Percentiles rank a stretch among this genome's conserved stretches.
Conservation (phyloP, 257 asterid species). For the Sherardia arvensis region DNA sequence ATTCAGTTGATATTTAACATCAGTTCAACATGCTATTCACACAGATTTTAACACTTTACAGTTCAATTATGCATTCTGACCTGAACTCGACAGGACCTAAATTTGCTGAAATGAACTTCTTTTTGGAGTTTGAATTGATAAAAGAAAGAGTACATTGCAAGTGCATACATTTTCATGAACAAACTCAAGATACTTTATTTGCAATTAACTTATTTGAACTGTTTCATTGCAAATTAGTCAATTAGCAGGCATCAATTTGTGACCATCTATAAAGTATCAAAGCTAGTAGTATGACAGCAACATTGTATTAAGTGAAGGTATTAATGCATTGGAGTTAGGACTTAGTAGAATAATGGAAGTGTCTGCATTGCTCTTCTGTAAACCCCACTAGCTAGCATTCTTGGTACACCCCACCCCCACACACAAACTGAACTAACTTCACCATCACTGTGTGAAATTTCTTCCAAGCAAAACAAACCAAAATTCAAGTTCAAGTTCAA, state of each 20-base stretch:
- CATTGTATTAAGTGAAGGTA: background rate
- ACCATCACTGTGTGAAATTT: constrained; percentile 12
- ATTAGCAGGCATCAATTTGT: background rate
- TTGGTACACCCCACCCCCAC: constrained; percentile 11
- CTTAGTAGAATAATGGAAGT: constrained; percentile 10
- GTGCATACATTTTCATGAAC: too few species aligned
- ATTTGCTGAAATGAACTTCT: too few species aligned
- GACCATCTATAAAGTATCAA: too few species aligned
- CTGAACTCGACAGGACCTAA: too few species aligned
- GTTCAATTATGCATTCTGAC: too few species aligned
- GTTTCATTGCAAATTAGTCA: background rate
- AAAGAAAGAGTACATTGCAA: too few species aligned
- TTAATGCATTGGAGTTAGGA: constrained; percentile 4
- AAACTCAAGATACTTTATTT: too few species aligned
- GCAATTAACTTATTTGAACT: too few species aligned
- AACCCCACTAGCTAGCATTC: constrained; percentile 10
- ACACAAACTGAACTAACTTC: constrained; percentile 9
- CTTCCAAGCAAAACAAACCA: background rate
- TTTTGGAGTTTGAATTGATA: too few species aligned
- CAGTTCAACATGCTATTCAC: too few species aligned
- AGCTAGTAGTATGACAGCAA: background rate
- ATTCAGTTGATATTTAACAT: too few species aligned
- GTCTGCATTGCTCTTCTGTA: constrained; percentile 7
- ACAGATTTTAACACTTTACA: too few species aligned
- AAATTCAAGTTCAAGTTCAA: background rate